phyloP scores from a whole-genome alignment of 176 grass and related monocot species.

The Calamus simplicifolius region DNA sequence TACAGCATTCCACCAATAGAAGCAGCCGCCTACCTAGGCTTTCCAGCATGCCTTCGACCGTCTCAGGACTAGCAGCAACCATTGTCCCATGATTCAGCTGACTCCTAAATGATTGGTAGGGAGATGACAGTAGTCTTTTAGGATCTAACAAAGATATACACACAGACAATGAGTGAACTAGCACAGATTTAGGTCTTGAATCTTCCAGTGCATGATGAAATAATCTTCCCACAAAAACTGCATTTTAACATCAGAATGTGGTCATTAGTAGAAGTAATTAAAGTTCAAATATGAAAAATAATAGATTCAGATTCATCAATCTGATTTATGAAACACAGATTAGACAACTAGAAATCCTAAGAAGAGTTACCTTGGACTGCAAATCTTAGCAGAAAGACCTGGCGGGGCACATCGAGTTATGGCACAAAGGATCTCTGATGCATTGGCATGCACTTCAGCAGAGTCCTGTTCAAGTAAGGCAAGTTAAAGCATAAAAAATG shows the following conservation, averaged over 20 bases:
- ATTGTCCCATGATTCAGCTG: slow-evolving; percentile 86
- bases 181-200: slow-evolving; percentile 85
- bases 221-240: slow-evolving; percentile 93
- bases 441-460: slow-evolving; percentile 95
- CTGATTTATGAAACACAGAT: neutral
- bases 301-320: too few relatives aligned
- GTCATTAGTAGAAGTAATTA: too few relatives aligned
- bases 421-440: slow-evolving; percentile 90
- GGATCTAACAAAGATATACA: slow-evolving; percentile 94
- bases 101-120: slow-evolving; percentile 95
- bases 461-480: slow-evolving; percentile 54
- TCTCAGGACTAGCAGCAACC: slow-evolving; percentile 83
- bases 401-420: slow-evolving; percentile 92
- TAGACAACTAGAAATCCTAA: neutral
- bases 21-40: slow-evolving; percentile 56
- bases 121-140: slow-evolving; percentile 81
- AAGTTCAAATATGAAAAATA: too few relatives aligned
- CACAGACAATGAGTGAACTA: slow-evolving; percentile 89
- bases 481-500: slow-evolving; percentile 18
- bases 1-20: slow-evolving; percentile 2
- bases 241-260: slow-evolving; percentile 19
- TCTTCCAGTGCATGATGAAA: slow-evolving; percentile 89
- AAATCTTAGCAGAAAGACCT: slow-evolving; percentile 78
- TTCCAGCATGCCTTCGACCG: slow-evolving; percentile 83
- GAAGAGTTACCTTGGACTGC: slow-evolving; percentile 66